Evolutionary conservation across 768 basidiomycete species (phyloP).

Genomic region (Mycena olivaceomarginata): DNA sequence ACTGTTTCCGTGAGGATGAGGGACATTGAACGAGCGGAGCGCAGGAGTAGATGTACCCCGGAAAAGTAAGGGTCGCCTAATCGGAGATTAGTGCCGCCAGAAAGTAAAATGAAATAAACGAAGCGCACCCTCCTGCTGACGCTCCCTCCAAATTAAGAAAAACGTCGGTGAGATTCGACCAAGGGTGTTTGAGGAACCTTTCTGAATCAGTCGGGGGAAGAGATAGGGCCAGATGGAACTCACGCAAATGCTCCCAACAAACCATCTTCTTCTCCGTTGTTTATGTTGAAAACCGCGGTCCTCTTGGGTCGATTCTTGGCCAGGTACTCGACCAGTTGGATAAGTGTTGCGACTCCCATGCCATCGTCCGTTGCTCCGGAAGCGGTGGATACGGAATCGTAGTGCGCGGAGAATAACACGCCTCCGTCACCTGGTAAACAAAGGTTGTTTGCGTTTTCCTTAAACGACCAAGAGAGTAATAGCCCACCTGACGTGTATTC

Average conservation of each 20-base stretch:
- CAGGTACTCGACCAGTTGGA: slow-evolving; percentile 79
- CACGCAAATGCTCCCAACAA: slow-evolving; percentile 84
- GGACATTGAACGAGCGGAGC: slow-evolving; percentile 74
- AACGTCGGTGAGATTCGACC: slow-evolving; percentile 77
- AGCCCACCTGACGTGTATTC: slow-evolving; percentile 23
- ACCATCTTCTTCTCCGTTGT: slow-evolving; percentile 90
- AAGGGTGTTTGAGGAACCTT: slow-evolving; percentile 85
- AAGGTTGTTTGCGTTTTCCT: slow-evolving; percentile 75
- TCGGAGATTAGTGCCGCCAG: slow-evolving; percentile 17
- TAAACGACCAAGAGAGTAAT: slow-evolving; percentile 62
- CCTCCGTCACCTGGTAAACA: slow-evolving; percentile 65
- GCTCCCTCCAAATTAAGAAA: slow-evolving; percentile 93
- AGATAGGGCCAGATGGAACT: slow-evolving; percentile 30
- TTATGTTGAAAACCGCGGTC: slow-evolving; percentile 88
- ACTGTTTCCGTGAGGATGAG: slow-evolving; percentile 84
- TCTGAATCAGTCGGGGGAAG: slow-evolving; percentile 10
- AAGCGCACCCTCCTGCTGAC: slow-evolving; percentile 81
- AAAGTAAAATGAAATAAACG: neutral
- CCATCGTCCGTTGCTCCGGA: slow-evolving; percentile 88
- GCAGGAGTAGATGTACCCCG: slow-evolving; percentile 78
- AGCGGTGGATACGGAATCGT: slow-evolving; percentile 86
- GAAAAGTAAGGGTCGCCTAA: slow-evolving; percentile 85
- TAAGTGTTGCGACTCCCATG: slow-evolving; percentile 80
- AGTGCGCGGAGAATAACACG: slow-evolving; percentile 88
- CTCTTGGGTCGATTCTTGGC: slow-evolving; percentile 68